Evolutionary conservation across 1,284 basidiomycete species (phyloP), one percentile per base, ranked within the genome.

Genomic region (Moniliella sp.): DNA sequence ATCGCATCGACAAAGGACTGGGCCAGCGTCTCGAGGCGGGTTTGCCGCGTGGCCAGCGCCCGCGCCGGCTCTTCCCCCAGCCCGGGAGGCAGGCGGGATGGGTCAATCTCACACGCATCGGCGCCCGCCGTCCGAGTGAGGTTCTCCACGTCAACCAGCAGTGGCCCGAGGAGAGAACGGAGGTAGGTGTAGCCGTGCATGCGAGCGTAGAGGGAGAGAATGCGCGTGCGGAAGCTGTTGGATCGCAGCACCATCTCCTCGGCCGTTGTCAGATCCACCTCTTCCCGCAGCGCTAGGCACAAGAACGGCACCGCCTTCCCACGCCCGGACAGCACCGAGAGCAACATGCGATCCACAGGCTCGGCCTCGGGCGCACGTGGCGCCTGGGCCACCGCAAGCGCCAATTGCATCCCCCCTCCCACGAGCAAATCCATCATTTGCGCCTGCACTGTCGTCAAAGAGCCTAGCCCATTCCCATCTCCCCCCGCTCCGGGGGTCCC

Each of bases 151-250:
- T 52, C 47, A 26, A 42, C 42, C 37, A 55, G 45, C 15, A 52
- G 40, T 12, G 51, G 51, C 2, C 43, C 48, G 33, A 55, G 43
- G 30, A 55, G 50, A 2, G 45, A 46, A 11, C 51, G 40, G 7
- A 55, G 34, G 30, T 50, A 55, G 32, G 52, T 50, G 32, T 55
- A 55, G 33, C 51, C 51, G 28, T 55, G 51, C n/a, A 48, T 52
- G 3, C 42, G 32, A 10, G 45, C 48, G 27, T 50, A 55, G n/a
- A 41, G 38, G n/a, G 51, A 55, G 4, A 55, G 32, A 8, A 55
- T 35, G 15, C 49, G 45, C 5, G 45, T 52, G 30, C 49, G 36
- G 39, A 50, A 50, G n/a, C 49, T 43, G 30, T 55, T 55, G 37
- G 42, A 41, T n/a, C 51, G 39, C 41, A 55, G 50, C 4, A 55